Conservation (phyloP, 2,329 filamentous ascomycete species). For the Albophoma yamanashiensis region DNA sequence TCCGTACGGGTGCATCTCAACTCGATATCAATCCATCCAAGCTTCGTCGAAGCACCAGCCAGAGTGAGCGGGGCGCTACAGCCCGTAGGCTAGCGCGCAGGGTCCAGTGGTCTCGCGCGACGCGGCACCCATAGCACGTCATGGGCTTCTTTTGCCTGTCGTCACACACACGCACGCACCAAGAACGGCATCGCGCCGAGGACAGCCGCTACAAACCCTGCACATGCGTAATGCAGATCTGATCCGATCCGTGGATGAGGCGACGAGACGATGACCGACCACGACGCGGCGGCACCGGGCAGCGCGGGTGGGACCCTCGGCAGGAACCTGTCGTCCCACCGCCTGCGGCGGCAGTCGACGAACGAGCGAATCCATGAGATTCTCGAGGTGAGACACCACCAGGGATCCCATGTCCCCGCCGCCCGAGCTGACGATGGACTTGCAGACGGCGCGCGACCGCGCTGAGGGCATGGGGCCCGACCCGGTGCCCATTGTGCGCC, state of each 20-base stretch:
- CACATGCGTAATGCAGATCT: background rate
- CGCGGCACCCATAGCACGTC: background rate
- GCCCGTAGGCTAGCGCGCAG: background rate
- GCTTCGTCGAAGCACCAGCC: background rate
- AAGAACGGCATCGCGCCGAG: background rate
- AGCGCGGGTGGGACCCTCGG: background rate
- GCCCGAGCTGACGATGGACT: background rate
- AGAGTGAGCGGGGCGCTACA: background rate
- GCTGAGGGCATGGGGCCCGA: slow-evolving; percentile 27
- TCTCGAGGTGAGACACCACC: slow-evolving; percentile 27
- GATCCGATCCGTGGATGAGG: background rate
- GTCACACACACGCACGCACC: background rate
- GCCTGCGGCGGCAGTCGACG: slow-evolving; percentile 18
- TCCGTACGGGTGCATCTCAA: too few species aligned
- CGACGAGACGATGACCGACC: background rate
- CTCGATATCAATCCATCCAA: background rate
- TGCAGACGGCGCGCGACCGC: slow-evolving; percentile 30
- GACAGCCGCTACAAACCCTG: background rate
- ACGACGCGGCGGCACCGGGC: background rate
- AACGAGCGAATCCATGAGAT: slow-evolving; percentile 33
- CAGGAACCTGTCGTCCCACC: slow-evolving; percentile 6
- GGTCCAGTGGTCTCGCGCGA: background rate
- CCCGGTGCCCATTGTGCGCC: slow-evolving; percentile 6
- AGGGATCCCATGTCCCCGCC: background rate
- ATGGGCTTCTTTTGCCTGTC: background rate